Evolutionary conservation across 257 asterid genomes (phyloP), one percentile per base, ranked within the genome.

Genomic region (Solanum infundibuliforme): DNA sequence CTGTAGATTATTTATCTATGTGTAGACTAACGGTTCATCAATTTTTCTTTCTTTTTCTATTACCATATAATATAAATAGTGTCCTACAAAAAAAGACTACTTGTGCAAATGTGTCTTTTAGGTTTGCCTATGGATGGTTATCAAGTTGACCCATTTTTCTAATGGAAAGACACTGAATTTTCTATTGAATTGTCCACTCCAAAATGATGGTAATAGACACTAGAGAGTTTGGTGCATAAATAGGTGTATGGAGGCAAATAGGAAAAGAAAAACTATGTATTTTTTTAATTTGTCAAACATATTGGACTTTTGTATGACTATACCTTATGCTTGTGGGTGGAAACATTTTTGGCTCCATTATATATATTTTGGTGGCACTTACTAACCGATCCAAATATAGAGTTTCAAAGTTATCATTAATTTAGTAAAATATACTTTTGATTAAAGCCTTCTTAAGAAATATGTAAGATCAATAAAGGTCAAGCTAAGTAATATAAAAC

Each of bases 271-370:
- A 32, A 21, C 36, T 74, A 65, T 35, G 43, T 72, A 71, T 14
- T 71, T 31, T 12, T 68, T 35, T 46, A 46, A 46, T 46, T 31
- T 83, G 92, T 87, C 92, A 89, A 89, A 87, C 41, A 74, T 81
- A 58, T 58, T 58, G 68, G 81, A 75, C 89, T 77, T 89, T 86
- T 43, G 77, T 52, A 34, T 18, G 43, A 72, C 77, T 58, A 58
- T 58, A 48, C 21, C 60, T 13, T 48, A 48, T 48, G 60, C 60
- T 48, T 48, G 55, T 46, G 55, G 55, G 8, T 48, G 21, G 60
- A 14, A 14, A 48, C 60, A 48, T 48, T 48, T 48, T 48, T 48
- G 60, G 21, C 60, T 48, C 25, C 66, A 20, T 55, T 55, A 6
- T 55, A 7, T 55, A 6, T 55, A 7, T 55, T 20, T 55, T 55